Conservation (phyloP, 257 asterid genomes). For the Nicotiana sylvestris region DNA sequence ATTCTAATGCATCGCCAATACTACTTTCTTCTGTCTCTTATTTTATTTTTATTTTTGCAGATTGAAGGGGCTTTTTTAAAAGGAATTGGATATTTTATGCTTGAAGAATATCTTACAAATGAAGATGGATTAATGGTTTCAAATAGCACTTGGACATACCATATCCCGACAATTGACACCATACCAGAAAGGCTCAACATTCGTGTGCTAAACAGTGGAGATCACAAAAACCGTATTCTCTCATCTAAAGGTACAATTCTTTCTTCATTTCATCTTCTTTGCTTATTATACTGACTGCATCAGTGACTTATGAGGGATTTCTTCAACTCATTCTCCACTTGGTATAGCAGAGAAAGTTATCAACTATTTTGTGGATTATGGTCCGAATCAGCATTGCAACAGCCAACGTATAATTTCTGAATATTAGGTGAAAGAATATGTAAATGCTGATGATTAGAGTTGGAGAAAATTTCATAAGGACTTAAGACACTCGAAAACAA, state of each 20-base stretch:
- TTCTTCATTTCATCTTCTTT: not conserved
- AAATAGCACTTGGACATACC: slow-evolving; percentile 73
- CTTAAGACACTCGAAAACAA: not conserved
- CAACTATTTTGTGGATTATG: not conserved
- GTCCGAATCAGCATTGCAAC: not conserved
- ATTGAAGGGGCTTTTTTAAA: slow-evolving; percentile 85
- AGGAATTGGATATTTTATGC: slow-evolving; percentile 85
- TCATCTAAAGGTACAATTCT: slow-evolving; percentile 63
- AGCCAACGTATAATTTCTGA: not conserved
- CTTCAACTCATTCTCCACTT: not conserved
- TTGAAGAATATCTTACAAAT: slow-evolving; percentile 59
- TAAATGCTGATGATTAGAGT: not conserved
- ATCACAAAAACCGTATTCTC: slow-evolving; percentile 57
- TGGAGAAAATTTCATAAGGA: not conserved
- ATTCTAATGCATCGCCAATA: not conserved
- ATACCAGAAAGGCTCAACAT: slow-evolving; percentile 59
- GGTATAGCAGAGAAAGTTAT: not conserved
- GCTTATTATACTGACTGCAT: not conserved
- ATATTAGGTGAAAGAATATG: not conserved
- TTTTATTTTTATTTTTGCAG: slow-evolving; percentile 19
- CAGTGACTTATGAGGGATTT: not conserved
- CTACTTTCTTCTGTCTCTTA: no score
- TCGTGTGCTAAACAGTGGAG: slow-evolving; percentile 55
- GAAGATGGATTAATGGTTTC: slow-evolving; percentile 46
- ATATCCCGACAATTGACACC: slow-evolving; percentile 76